Evolutionary conservation across 2,329 filamentous ascomycete species (phyloP).

Genomic region (Aureobasidium vineae): DNA sequence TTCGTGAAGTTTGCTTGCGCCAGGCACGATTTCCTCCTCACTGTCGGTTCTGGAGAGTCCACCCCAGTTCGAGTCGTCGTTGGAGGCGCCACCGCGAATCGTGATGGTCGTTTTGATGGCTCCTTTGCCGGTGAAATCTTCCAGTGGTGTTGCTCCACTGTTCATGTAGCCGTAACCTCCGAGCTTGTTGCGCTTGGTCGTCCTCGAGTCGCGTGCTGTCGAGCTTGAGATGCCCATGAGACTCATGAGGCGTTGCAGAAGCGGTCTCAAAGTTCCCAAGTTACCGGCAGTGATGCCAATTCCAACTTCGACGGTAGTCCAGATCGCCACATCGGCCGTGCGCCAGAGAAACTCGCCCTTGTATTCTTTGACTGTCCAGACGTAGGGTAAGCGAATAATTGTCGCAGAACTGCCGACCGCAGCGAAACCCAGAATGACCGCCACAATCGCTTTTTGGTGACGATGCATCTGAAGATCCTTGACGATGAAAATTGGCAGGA

Average conservation of each 20-base stretch:
- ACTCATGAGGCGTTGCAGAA: slow-evolving; percentile 37
- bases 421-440: slow-evolving; percentile 39
- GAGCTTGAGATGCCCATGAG: slow-evolving; percentile 16
- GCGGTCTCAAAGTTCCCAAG: slow-evolving; percentile 51
- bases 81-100: slow-evolving; percentile 2
- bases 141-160: slow-evolving; percentile 3
- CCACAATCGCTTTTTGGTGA: slow-evolving; percentile 37
- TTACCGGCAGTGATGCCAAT: slow-evolving; percentile 45
- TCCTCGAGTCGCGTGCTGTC: neutral
- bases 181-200: neutral
- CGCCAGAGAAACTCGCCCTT: slow-evolving; percentile 47
- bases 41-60: slow-evolving; percentile 14
- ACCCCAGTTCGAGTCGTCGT: slow-evolving; percentile 4
- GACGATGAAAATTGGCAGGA: slow-evolving; percentile 41
- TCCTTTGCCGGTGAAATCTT: slow-evolving; percentile 15
- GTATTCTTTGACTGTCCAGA: slow-evolving; percentile 40
- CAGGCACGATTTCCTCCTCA: slow-evolving; percentile 15
- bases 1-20: neutral
- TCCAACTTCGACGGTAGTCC: slow-evolving; percentile 39
- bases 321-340: slow-evolving; percentile 44
- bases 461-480: slow-evolving; percentile 40
- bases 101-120: slow-evolving; percentile 10
- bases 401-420: slow-evolving; percentile 53
- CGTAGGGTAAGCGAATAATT: slow-evolving; percentile 48
- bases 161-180: neutral